Conservation (phyloP, 192 early-diverging fungal species). For the Coemansia sp. region DNA sequence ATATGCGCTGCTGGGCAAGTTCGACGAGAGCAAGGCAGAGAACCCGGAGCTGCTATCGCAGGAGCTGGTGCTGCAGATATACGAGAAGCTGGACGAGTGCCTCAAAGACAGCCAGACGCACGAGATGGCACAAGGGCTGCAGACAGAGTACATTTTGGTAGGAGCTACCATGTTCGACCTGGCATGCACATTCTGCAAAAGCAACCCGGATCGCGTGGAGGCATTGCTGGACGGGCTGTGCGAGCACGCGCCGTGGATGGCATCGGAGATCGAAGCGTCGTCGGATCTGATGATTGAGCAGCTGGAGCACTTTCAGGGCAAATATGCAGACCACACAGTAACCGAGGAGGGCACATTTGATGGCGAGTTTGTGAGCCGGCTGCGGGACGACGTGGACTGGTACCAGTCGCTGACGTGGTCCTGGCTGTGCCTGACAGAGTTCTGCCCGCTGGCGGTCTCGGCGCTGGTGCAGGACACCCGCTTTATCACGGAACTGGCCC, state of each 20-base stretch:
- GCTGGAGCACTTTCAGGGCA: conserved; percentile 48
- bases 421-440: conserved; percentile 28
- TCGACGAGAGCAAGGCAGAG: conserved; percentile 3
- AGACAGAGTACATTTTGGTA: conserved; percentile 33
- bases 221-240: conserved; percentile 44
- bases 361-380: conserved; percentile 10
- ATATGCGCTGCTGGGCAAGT: conserved; percentile 15
- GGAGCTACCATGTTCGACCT: conserved; percentile 58
- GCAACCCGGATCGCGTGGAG: conserved; percentile 37
- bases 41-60: conserved; percentile 7
- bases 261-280: conserved; percentile 48
- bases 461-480: conserved; percentile 33
- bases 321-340: conserved; percentile 19
- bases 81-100: conserved; percentile 37
- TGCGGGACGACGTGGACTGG: conserved; percentile 24
- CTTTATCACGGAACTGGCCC: conserved; percentile 25
- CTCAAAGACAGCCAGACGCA: conserved; percentile 26
- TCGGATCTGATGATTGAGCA: conserved; percentile 52
- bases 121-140: conserved; percentile 22
- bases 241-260: conserved; percentile 47
- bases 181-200: conserved; percentile 47
- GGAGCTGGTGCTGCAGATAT: conserved; percentile 25
- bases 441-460: conserved; percentile 14
- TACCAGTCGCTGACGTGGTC: conserved; percentile 28
- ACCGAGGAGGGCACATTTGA: conserved; percentile 11